Evolutionary conservation across 2,329 filamentous ascomycete species (phyloP).

Genomic region (Sclerotinia spermophila): DNA sequence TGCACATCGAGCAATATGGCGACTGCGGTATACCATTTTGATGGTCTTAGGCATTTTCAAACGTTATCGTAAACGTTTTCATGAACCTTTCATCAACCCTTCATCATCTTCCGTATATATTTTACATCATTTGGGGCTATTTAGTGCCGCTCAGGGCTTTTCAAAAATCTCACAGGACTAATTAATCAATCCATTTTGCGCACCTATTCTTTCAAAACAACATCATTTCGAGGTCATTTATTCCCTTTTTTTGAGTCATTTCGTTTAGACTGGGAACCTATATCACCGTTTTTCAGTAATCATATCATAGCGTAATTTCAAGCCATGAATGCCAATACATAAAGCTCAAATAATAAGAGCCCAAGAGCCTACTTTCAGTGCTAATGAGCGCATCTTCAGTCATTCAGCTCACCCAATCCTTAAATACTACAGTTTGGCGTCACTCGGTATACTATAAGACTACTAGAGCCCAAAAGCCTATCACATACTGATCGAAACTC

Average conservation of each 20-base stretch:
- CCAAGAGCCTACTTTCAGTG: no score
- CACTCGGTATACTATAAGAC: no score
- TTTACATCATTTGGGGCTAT: not conserved
- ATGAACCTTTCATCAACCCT: not conserved
- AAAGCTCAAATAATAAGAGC: no score
- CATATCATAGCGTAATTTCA: no score
- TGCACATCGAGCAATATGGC: not conserved
- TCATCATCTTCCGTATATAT: not conserved
- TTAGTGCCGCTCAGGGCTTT: not conserved
- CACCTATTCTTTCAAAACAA: not conserved
- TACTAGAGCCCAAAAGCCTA: no score
- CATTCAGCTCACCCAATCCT: no score
- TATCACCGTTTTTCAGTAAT: no score
- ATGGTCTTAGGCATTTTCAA: rapidly evolving
- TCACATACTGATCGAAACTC: no score
- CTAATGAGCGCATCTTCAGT: no score
- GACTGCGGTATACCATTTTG: not conserved
- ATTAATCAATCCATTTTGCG: not conserved
- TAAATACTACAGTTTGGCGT: no score
- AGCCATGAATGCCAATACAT: no score
- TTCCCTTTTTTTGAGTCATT: not conserved
- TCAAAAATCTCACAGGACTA: rapidly evolving
- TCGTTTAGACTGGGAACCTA: no score
- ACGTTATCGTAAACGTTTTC: not conserved
- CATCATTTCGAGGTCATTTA: not conserved